phyloP scores from a whole-genome alignment of 306 rosid species.

The Lathyrus aphaca region DNA sequence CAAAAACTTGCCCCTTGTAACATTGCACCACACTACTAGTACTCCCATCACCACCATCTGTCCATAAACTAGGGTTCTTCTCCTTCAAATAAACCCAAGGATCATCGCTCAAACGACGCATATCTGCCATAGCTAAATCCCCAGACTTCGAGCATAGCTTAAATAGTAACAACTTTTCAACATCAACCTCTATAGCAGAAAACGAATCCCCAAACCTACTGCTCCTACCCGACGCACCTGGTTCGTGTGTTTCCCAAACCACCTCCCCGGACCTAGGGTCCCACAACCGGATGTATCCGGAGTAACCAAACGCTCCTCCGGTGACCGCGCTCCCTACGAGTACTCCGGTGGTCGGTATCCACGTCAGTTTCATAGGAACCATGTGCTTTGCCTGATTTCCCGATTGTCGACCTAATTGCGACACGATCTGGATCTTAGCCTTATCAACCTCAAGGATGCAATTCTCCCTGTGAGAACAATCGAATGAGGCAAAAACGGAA shows the following conservation, averaged over 20 bases:
- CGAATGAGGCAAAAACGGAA: constrained; percentile 67
- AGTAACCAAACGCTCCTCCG: constrained; percentile 75
- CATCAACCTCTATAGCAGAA: constrained; percentile 66
- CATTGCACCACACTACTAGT: constrained; percentile 54
- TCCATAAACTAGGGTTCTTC: constrained; percentile 67
- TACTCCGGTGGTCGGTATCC: constrained; percentile 61
- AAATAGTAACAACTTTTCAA: constrained; percentile 59
- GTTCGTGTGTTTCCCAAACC: constrained; percentile 86
- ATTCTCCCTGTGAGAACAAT: constrained; percentile 72
- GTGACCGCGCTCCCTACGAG: constrained; percentile 62
- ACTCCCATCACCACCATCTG: constrained; percentile 33
- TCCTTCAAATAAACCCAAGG: constrained; percentile 90
- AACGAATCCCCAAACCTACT: constrained; percentile 84
- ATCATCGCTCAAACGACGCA: constrained; percentile 72
- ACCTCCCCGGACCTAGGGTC: constrained; percentile 69
- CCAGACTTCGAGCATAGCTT: constrained; percentile 85
- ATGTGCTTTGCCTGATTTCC: constrained; percentile 73
- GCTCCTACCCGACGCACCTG: constrained; percentile 75
- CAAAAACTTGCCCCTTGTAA: constrained; percentile 70
- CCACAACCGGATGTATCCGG: constrained; percentile 81
- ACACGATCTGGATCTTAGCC: constrained; percentile 52
- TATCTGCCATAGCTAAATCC: constrained; percentile 85
- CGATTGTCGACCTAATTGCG: constrained; percentile 63
- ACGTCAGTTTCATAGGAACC: constrained; percentile 65
- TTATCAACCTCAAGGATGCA: constrained; percentile 73